Evolutionary conservation across 208 protist species (phyloP), one percentile per base, ranked within the genome.

Genomic region (Trypanosoma theileri): DNA sequence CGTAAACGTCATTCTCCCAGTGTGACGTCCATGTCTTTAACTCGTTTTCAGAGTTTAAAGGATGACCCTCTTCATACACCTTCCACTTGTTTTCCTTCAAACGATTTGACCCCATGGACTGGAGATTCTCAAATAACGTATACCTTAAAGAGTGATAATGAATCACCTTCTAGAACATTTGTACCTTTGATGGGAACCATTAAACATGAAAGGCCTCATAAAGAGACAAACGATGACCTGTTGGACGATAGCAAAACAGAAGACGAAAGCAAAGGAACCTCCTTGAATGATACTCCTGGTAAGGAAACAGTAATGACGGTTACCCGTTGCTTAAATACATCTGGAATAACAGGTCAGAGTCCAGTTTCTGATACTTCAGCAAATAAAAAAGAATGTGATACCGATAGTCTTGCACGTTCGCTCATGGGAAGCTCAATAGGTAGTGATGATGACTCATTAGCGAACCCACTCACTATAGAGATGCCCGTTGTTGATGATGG

Each of bases 41-140:
- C 31, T 24, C 10, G n/a, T 35, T 12, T 59, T 48, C 50, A 19
- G 12, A 55, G 22, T 24, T 26, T 58, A n/a, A 52, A 0, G 10
- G 64, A 65, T 19, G 56, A 65, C 28, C 59, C 45, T 31, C 44
- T 35, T 46, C 26, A 41, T n/a, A 68, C 51, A 48, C 51, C 51
- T 9, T 45, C 26, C 2, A 26, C 19, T 1, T 16, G 4, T 35
- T 16, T 17, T 13, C 41, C 4, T 22, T 11, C 40, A 24, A 19
- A 16, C 11, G 44, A 65, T 28, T 13, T n/a, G 11, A 42, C 59
- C 48, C 46, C 59, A 48, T 44, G 19, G 44, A 44, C 44, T 19
- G 46, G 59, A 8, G 46, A 65, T 28, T 65, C 59, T 35, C 44
- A 48, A 21, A 35, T 22, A 12, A 52, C 46, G 0, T 17, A n/a